Evolutionary conservation across 2,329 filamentous ascomycete genomes (phyloP).

Genomic region (Diaporthe nobilis): DNA sequence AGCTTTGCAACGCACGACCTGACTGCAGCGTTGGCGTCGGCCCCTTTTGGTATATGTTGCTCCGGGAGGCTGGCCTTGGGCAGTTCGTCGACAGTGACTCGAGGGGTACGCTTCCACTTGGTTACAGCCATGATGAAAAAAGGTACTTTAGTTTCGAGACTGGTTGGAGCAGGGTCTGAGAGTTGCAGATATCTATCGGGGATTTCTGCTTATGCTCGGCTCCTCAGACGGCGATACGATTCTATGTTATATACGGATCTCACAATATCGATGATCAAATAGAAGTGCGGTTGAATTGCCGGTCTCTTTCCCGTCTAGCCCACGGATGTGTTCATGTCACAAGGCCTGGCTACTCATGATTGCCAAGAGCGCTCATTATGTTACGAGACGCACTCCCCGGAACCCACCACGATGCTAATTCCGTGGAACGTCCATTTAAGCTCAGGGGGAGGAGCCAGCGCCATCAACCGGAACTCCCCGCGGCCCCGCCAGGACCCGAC

Average conservation of each 20-base stretch:
- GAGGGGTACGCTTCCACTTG: slow-evolving; percentile 18
- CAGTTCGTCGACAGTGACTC: neutral
- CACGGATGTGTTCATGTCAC: neutral
- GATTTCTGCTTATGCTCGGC: neutral
- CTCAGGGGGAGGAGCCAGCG: neutral
- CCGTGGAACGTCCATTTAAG: neutral
- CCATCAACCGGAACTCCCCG: neutral
- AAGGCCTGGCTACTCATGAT: neutral
- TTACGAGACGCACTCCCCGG: neutral
- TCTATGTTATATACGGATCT: neutral
- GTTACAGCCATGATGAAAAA: neutral
- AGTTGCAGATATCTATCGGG: too few species aligned
- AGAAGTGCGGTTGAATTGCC: neutral
- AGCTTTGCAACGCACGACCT: slow-evolving; percentile 5
- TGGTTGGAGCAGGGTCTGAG: neutral
- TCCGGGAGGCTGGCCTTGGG: slow-evolving; percentile 7
- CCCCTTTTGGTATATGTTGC: neutral
- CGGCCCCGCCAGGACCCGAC: neutral
- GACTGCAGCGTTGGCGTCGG: neutral
- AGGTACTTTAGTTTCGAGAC: neutral
- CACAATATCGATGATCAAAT: neutral
- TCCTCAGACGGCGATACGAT: neutral
- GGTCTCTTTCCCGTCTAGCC: neutral
- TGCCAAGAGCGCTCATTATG: neutral
- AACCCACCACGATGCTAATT: neutral